Evolutionary conservation across 345 rosid genomes (phyloP).

Genomic region (Eutrema japonicum): DNA sequence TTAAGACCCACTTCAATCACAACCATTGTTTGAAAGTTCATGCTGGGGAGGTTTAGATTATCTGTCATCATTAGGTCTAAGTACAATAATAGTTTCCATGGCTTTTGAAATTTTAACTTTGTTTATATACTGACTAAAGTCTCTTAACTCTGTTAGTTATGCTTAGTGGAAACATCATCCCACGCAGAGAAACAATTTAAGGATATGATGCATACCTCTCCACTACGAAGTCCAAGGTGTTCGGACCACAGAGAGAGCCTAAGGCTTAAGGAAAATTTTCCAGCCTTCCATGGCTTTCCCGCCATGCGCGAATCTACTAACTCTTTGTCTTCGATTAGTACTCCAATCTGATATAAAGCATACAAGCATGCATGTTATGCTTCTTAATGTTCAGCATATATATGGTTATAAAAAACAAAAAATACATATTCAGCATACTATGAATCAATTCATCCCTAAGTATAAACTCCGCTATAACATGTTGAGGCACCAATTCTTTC

Average conservation of each 20-base stretch:
- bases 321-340: conserved; percentile 90
- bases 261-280: conserved; percentile 79
- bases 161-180: conserved; percentile 1
- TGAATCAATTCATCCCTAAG: background rate
- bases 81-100: conserved; percentile 19
- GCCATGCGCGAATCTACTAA: conserved; percentile 83
- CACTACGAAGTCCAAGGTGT: conserved; percentile 84
- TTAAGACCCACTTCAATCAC: conserved; percentile 24
- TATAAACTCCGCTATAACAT: conserved; percentile 13
- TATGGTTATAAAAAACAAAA: background rate
- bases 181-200: conserved; percentile 6
- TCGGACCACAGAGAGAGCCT: conserved; percentile 96
- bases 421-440: conserved; percentile 24
- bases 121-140: conserved; percentile 4
- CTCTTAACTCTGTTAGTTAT: background rate
- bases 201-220: conserved; percentile 60
- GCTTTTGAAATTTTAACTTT: conserved; percentile 19
- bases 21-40: conserved; percentile 15
- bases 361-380: conserved; percentile 26
- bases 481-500: conserved; percentile 15
- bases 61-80: conserved; percentile 1
- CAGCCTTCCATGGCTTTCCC: conserved; percentile 97
- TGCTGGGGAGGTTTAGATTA: conserved; percentile 16
- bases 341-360: conserved; percentile 68
- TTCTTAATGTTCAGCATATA: conserved; percentile 3